phyloP scores from a whole-genome alignment of 2,329 filamentous ascomycete species.

The Beauveria varroae region DNA sequence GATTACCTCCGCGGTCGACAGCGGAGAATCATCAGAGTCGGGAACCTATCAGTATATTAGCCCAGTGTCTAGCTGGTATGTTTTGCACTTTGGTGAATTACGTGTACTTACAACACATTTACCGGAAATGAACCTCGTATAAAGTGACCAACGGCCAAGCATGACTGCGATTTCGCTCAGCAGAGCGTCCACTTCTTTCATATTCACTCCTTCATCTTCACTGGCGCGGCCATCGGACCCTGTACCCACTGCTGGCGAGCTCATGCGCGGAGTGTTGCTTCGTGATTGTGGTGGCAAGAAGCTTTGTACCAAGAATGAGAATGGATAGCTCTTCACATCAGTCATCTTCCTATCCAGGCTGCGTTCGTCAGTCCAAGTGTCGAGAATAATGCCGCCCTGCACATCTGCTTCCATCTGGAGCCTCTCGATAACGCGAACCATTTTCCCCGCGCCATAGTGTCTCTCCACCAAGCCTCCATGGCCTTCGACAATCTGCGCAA shows the following conservation, averaged over 20 bases:
- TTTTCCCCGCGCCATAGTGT: slow-evolving; percentile 88
- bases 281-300: slow-evolving; percentile 69
- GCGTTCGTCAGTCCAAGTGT: slow-evolving; percentile 91
- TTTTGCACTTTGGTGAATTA: not conserved
- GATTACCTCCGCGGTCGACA: slow-evolving; percentile 67
- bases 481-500: slow-evolving; percentile 90
- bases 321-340: slow-evolving; percentile 95
- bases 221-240: slow-evolving; percentile 50
- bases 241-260: slow-evolving; percentile 63
- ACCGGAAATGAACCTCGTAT: slow-evolving; percentile 77
- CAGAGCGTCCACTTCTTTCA: slow-evolving; percentile 89
- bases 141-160: slow-evolving; percentile 88
- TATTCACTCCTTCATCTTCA: slow-evolving; percentile 90
- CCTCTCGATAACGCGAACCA: slow-evolving; percentile 88
- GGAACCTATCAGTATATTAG: slow-evolving; percentile 36
- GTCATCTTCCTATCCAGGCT: slow-evolving; percentile 78
- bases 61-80: slow-evolving; percentile 8
- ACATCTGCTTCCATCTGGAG: slow-evolving; percentile 92
- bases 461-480: slow-evolving; percentile 87
- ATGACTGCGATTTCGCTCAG: slow-evolving; percentile 86
- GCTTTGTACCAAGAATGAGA: slow-evolving; percentile 93
- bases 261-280: slow-evolving; percentile 58
- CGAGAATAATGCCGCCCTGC: slow-evolving; percentile 89
- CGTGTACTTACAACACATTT: slow-evolving; percentile 65
- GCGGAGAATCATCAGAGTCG: slow-evolving; percentile 43